Evolutionary conservation across 2,329 filamentous ascomycete genomes (phyloP), one percentile per base, ranked within the genome.

Genomic region (Penicillium sp.): DNA sequence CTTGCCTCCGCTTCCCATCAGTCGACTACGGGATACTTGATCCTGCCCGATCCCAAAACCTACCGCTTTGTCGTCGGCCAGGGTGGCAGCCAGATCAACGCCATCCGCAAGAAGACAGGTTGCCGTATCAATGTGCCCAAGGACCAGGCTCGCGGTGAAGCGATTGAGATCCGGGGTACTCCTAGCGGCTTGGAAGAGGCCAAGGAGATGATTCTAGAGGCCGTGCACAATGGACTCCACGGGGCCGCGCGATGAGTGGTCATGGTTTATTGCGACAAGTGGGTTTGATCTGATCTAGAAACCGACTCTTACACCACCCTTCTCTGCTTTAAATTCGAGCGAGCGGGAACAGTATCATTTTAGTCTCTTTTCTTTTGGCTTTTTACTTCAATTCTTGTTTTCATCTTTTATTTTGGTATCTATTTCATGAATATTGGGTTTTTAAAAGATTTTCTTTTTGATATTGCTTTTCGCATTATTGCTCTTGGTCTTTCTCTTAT

Each of bases 91-190:
- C 93, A 93, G 75, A 95, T 99, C 73, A 97, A 97, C 76, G 80
- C 85, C 40, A 97, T 99, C 71, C 87, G 94, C 65, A 91, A 90
- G 78, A 86, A 94, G 79, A 97, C 91, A 49, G 90, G 89, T 53
- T 97, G 92, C 76, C 91, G 89, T 77, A 95, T 99, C 71, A 91
- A 92, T 62, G 93, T 99, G 38, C 94, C 94, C 22, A 87, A 90
- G 63, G 88, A 90, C 68, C 89, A 95, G 74, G 79, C 79, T 36
- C 77, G 78, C 64, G 82, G 80, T 22, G 92, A 97, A 74, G 90
- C 93, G 4, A 97, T 99, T 71, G 91, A 96, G 78, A 89, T 99
- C 67, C 81, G 88, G 35, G 94, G 94, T 37, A 84, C 82, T 53
- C 84, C 84, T 69, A 88, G 91, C 16, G 91, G 90, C 12, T 85